A percentile compares a stretch with the other conserved stretches of the same genome.
Evolutionary conservation across 257 asterid species (phyloP).

Genomic region (Dorcoceras hygrometricum): DNA sequence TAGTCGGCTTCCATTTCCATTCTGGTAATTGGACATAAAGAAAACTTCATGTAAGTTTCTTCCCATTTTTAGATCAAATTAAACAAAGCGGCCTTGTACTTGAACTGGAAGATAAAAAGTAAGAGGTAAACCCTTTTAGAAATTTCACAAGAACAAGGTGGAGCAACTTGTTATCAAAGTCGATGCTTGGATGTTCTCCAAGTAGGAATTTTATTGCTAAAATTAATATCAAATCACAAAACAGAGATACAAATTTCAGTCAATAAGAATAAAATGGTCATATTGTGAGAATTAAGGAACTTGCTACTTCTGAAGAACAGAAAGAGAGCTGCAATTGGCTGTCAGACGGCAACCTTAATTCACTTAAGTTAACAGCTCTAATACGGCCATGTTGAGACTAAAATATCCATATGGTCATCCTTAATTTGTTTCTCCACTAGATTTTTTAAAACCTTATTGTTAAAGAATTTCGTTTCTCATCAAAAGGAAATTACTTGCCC

Average conservation of each 20-base stretch:
- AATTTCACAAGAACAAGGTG: background rate
- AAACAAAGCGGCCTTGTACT: background rate
- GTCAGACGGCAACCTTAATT: background rate
- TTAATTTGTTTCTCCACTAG: background rate
- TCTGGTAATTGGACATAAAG: conserved; percentile 31
- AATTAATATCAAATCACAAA: too few species aligned
- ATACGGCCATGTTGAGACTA: background rate
- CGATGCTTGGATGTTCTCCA: background rate
- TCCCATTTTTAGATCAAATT: too few species aligned
- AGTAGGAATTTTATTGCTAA: background rate
- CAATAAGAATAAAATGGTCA: background rate
- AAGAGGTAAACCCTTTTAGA: background rate
- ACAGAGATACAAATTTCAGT: background rate
- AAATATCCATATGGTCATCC: background rate
- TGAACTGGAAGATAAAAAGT: background rate
- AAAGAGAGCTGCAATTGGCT: background rate
- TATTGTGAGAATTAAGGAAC: background rate
- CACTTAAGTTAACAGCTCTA: background rate
- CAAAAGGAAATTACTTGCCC: background rate
- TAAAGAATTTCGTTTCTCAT: background rate
- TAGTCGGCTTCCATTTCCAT: conserved; percentile 99
- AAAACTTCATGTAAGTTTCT: background rate
- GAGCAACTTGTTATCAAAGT: background rate
- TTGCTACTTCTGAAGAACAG: background rate
- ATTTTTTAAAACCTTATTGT: background rate